Conservation (phyloP, 1,284 basidiomycete species). For the Termitomyces sp. region DNA sequence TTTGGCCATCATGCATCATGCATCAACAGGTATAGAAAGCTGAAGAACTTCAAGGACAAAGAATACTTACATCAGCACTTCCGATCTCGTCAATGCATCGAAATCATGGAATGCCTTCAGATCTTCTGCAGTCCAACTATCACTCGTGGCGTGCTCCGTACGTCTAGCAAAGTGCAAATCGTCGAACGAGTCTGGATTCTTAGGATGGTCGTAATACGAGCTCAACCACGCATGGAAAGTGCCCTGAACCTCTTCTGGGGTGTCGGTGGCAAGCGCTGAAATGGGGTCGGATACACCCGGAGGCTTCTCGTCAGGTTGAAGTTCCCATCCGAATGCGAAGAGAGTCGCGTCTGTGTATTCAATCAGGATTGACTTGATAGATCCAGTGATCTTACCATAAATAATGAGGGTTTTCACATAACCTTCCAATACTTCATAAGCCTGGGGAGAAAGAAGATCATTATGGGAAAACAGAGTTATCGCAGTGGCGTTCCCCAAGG, state of each 20-base stretch:
- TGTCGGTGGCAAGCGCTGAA: constrained; percentile 14
- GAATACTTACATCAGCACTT: constrained; percentile 21
- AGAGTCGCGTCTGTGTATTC: constrained; percentile 26
- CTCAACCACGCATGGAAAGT: constrained; percentile 25
- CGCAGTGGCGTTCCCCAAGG: constrained; percentile 24
- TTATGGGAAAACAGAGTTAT: constrained; percentile 25
- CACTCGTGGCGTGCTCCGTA: constrained; percentile 16
- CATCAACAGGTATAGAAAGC: background rate
- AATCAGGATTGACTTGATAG: background rate
- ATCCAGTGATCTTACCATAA: constrained; percentile 19
- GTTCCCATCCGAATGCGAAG: constrained; percentile 19
- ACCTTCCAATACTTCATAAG: constrained; percentile 21
- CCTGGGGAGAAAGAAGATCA: constrained; percentile 17
- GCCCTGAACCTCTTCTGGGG: constrained; percentile 18
- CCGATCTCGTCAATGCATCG: constrained; percentile 18
- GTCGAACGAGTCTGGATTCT: constrained; percentile 19
- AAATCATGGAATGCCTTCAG: constrained; percentile 17
- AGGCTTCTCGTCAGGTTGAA: background rate
- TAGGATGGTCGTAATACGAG: constrained; percentile 28
- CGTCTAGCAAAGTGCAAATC: constrained; percentile 21
- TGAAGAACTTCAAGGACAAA: background rate
- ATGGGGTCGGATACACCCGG: constrained; percentile 17
- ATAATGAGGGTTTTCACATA: constrained; percentile 29
- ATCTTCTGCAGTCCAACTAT: constrained; percentile 23
- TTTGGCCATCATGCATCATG: too few species aligned